phyloP scores from a whole-genome alignment of 176 grass and related monocot genomes.

The Pontederia paniculata region DNA sequence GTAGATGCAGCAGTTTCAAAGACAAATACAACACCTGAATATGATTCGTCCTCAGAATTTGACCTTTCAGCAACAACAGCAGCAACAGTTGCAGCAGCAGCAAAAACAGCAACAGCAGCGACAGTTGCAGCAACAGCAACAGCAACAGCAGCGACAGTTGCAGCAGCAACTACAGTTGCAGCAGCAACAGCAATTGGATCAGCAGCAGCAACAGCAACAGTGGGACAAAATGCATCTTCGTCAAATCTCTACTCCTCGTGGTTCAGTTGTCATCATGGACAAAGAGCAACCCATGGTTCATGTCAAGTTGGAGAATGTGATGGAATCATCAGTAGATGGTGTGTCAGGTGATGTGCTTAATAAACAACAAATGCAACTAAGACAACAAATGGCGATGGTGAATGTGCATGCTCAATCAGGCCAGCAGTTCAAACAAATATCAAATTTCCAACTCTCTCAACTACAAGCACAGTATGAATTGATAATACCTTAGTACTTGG shows the following conservation, averaged over 20 bases:
- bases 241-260: conserved; percentile 57
- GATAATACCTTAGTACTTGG: neutral
- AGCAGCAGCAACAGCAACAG: too few species aligned
- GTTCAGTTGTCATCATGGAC: conserved; percentile 52
- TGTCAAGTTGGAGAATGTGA: conserved; percentile 79
- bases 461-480: conserved; percentile 28
- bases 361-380: conserved; percentile 47
- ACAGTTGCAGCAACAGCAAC: too few species aligned
- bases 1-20: conserved; percentile 30
- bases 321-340: conserved; percentile 49
- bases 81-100: conserved; percentile 17
- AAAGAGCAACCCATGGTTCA: conserved; percentile 53
- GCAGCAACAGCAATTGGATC: too few species aligned
- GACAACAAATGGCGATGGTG: conserved; percentile 35
- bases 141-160: too few species aligned
- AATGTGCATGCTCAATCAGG: conserved; percentile 31
- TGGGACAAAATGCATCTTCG: conserved; percentile 45
- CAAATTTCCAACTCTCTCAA: conserved; percentile 42
- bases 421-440: conserved; percentile 65
- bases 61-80: conserved; percentile 48
- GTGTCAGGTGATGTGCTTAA: conserved; percentile 26
- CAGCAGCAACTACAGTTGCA: too few species aligned
- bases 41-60: too few species aligned
- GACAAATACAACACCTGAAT: conserved; percentile 40
- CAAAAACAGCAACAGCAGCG: too few species aligned